phyloP scores from a whole-genome alignment of 805 yeast species.

The Ogataea salicorniae region DNA sequence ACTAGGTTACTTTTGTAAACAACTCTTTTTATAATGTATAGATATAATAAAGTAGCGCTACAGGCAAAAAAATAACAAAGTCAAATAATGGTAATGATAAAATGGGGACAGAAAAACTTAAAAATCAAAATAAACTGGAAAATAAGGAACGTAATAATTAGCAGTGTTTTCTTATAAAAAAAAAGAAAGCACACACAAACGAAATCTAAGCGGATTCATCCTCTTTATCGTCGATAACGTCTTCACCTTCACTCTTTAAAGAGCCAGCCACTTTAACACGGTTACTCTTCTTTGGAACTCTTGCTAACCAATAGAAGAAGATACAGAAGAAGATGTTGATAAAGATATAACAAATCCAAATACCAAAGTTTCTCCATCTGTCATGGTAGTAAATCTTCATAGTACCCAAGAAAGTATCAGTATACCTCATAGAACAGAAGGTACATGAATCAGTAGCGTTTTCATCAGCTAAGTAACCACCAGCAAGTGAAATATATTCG shows the following conservation, averaged over 20 bases:
- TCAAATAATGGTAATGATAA: too few relatives aligned
- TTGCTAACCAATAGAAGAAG: conserved; percentile 48
- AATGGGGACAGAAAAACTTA: too few relatives aligned
- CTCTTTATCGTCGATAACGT: not conserved
- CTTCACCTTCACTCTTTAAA: conserved; percentile 11
- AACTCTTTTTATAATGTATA: too few relatives aligned
- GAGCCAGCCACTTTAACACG: conserved; percentile 26
- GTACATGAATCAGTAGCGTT: conserved; percentile 48
- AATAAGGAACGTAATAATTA: too few relatives aligned
- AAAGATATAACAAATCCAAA: conserved; percentile 44
- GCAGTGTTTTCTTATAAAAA: too few relatives aligned
- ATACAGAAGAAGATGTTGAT: conserved; percentile 34
- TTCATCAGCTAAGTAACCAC: conserved; percentile 44
- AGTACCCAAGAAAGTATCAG: conserved; percentile 53
- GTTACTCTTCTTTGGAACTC: conserved; percentile 64
- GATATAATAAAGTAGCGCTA: too few relatives aligned
- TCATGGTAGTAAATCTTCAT: conserved; percentile 37
- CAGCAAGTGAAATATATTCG: conserved; percentile 31
- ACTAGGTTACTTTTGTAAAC: too few relatives aligned
- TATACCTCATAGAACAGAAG: conserved; percentile 52
- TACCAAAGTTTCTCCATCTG: conserved; percentile 65
- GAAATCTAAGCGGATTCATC: not conserved
- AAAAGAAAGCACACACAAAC: not conserved
- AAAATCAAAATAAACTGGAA: too few relatives aligned
- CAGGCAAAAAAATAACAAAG: too few relatives aligned